These are phyloP conservation scores for Piper longum DNA, from an alignment of 164 flowering plant genomes.

Conservation along the genomic window DNA sequence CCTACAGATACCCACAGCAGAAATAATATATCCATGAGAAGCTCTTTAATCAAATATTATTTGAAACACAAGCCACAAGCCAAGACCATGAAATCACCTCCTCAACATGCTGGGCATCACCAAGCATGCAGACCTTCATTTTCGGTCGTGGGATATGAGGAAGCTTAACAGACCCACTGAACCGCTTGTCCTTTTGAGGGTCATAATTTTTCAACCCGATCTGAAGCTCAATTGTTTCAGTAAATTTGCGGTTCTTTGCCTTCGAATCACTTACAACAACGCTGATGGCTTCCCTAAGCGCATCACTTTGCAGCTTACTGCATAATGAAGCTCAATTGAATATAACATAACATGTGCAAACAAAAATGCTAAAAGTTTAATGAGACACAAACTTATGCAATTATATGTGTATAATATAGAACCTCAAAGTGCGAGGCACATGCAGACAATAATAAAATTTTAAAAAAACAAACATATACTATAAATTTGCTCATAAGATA, in stretches of 20 bases:
- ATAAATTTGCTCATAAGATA: too few species aligned
- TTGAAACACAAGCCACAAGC: not conserved
- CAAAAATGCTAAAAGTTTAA: too few species aligned
- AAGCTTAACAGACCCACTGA: constrained; percentile 25
- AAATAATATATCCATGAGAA: not conserved
- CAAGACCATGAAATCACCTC: constrained; percentile 26
- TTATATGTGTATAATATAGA: too few species aligned
- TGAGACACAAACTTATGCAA: too few species aligned
- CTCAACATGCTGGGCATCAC: constrained; percentile 48
- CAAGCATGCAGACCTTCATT: constrained; percentile 37
- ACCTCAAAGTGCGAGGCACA: too few species aligned
- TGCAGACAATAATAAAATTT: too few species aligned
- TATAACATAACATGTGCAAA: too few species aligned
- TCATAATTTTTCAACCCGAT: constrained; percentile 13
- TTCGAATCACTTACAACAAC: constrained; percentile 5
- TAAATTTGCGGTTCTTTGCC: constrained; percentile 24
- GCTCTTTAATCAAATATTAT: not conserved
- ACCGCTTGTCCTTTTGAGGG: constrained; percentile 13
- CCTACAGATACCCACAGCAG: constrained; percentile 14
- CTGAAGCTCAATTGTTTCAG: constrained; percentile 28
- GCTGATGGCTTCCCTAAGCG: constrained; percentile 3
- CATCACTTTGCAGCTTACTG: constrained; percentile 8
- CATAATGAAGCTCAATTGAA: too few species aligned
- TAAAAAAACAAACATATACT: too few species aligned
- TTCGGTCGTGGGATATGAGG: constrained; percentile 24